phyloP scores from a whole-genome alignment of 164 flowering plant species.

The Platanus orientalis region DNA sequence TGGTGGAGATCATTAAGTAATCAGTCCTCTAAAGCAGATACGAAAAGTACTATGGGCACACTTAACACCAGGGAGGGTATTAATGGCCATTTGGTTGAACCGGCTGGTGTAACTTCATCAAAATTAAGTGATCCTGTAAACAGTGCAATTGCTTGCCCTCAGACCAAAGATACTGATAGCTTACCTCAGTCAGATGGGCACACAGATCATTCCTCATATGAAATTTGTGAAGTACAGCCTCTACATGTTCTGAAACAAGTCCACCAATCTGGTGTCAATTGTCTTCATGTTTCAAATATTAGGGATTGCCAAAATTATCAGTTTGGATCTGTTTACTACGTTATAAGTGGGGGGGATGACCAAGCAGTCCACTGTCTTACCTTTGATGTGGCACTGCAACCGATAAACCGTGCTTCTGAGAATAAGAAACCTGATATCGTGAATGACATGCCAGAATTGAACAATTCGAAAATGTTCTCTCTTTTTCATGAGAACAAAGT shows the following conservation, averaged over 20 bases:
- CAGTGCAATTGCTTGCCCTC: slow-evolving; percentile 9
- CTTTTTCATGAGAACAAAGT: slow-evolving; percentile 15
- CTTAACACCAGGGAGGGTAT: slow-evolving; percentile 15
- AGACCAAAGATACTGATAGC: slow-evolving; percentile 8
- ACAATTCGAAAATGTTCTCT: slow-evolving; percentile 4
- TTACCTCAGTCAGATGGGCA: slow-evolving; percentile 22
- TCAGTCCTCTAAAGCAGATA: slow-evolving; percentile 25
- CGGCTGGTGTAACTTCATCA: slow-evolving; percentile 11
- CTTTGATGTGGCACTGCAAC: slow-evolving; percentile 33
- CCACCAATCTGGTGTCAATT: slow-evolving; percentile 97
- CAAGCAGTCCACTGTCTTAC: slow-evolving; percentile 63
- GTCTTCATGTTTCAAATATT: slow-evolving; percentile 59
- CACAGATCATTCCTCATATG: slow-evolving; percentile 23
- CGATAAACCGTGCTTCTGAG: slow-evolving; percentile 10
- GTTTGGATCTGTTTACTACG: slow-evolving; percentile 26
- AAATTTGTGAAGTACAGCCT: slow-evolving; percentile 44
- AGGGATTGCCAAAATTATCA: slow-evolving; percentile 18
- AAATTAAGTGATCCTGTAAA: slow-evolving; percentile 10
- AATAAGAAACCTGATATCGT: slow-evolving; percentile 1
- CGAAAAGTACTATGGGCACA: slow-evolving; percentile 12
- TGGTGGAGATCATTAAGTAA: slow-evolving; percentile 58
- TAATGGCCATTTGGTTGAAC: slow-evolving; percentile 3
- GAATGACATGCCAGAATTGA: slow-evolving; percentile 7
- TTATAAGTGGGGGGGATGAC: slow-evolving; percentile 96
- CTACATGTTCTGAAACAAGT: slow-evolving; percentile 47